A percentile compares a stretch with the other conserved stretches of the same genome.
Conservation (phyloP, 2,329 filamentous ascomycete genomes). For the Colletotrichum sp. region DNA sequence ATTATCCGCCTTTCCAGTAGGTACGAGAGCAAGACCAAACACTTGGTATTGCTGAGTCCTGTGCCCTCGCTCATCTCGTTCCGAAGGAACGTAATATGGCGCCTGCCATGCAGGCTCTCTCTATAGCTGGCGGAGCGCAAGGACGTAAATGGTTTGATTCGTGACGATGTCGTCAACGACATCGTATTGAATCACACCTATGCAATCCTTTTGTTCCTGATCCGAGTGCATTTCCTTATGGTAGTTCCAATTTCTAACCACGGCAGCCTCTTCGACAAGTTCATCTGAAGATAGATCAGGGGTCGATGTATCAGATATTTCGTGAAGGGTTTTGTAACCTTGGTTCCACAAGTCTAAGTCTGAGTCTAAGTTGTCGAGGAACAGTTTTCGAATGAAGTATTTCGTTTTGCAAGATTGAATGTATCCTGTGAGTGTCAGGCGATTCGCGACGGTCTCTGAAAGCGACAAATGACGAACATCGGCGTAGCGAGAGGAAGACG, state of each 20-base stretch:
- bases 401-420: neutral
- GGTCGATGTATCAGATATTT: neutral
- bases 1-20: neutral
- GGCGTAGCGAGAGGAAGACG: neutral
- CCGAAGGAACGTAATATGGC: neutral
- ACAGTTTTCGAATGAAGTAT: neutral
- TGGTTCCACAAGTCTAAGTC: neutral
- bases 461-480: neutral
- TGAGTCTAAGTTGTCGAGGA: neutral
- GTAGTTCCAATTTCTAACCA: neutral
- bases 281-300: neutral
- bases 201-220: neutral
- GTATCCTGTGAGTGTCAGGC: neutral
- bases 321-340: neutral
- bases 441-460: neutral
- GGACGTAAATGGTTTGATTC: neutral
- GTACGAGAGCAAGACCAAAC: neutral
- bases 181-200: neutral
- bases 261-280: neutral
- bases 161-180: neutral
- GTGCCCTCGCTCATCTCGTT: neutral
- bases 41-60: neutral
- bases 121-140: neutral
- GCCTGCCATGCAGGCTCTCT: neutral
- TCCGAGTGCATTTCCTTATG: neutral